Percentiles rank a stretch among this genome's conserved stretches.
These are phyloP conservation scores for Puccinia horiana DNA, from an alignment of 1,284 basidiomycete species.

Conservation along the genomic window DNA sequence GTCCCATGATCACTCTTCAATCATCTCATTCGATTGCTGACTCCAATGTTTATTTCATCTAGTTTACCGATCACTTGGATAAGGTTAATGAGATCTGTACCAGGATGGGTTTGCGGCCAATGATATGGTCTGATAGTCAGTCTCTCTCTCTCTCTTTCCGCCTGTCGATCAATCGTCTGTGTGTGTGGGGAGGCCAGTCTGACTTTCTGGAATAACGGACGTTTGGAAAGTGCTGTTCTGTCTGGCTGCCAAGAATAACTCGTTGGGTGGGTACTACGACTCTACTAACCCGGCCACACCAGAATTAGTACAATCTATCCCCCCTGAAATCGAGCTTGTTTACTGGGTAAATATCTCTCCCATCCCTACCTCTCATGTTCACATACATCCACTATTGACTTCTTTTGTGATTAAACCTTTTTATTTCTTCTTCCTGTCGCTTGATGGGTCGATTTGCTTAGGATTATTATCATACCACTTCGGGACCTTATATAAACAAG, in stretches of 20 bases:
- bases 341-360: slow-evolving; percentile 53
- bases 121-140: slow-evolving; percentile 59
- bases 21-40: neutral
- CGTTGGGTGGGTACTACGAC: slow-evolving; percentile 58
- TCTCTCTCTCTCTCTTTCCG: neutral
- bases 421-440: neutral
- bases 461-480: slow-evolving; percentile 56
- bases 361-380: neutral
- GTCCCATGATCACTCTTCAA: too few species aligned
- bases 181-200: neutral
- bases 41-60: neutral
- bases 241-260: slow-evolving; percentile 58
- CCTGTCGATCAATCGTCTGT: neutral
- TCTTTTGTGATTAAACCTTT: neutral
- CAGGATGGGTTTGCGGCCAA: slow-evolving; percentile 55
- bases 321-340: slow-evolving; percentile 55
- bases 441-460: neutral
- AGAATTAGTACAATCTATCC: slow-evolving; percentile 55
- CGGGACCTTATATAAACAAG: slow-evolving; percentile 56
- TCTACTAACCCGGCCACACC: slow-evolving; percentile 52
- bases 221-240: slow-evolving; percentile 61
- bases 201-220: slow-evolving; percentile 57
- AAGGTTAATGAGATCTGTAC: slow-evolving; percentile 58
- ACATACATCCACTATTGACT: neutral
- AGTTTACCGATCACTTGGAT: slow-evolving; percentile 55